Percentiles rank a stretch among this genome's conserved stretches.
Conservation (phyloP, 192 early-diverging fungal species). For the Rhizophlyctis rosea region DNA sequence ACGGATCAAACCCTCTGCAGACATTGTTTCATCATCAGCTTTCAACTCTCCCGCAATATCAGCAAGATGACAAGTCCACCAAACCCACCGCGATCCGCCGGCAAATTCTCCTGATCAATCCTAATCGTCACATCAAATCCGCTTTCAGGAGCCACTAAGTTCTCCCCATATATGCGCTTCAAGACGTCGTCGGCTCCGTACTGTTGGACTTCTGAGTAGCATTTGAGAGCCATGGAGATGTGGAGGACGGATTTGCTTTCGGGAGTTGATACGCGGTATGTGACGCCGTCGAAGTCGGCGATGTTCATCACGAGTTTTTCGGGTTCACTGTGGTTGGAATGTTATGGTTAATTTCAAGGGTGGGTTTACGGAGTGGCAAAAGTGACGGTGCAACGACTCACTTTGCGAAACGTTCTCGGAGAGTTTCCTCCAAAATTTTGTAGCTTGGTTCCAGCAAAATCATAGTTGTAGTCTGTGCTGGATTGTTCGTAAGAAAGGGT, state of each 20-base stretch:
- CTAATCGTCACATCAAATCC: slow-evolving; percentile 78
- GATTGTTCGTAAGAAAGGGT: too few relatives aligned
- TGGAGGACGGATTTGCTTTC: slow-evolving; percentile 45
- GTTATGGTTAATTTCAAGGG: background rate
- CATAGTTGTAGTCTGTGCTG: too few relatives aligned
- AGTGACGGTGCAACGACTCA: slow-evolving; percentile 7
- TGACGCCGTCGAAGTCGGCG: slow-evolving; percentile 97
- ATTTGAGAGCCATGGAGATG: slow-evolving; percentile 82
- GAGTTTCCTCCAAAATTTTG: slow-evolving; percentile 59
- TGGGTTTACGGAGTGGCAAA: background rate
- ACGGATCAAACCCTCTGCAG: slow-evolving; percentile 46
- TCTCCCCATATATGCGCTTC: slow-evolving; percentile 73
- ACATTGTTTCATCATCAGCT: slow-evolving; percentile 5
- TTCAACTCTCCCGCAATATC: background rate
- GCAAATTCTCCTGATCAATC: slow-evolving; percentile 76
- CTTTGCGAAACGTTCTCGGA: slow-evolving; percentile 54
- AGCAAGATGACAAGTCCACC: slow-evolving; percentile 5
- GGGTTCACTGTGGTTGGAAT: slow-evolving; percentile 17
- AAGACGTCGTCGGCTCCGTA: slow-evolving; percentile 88
- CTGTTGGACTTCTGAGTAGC: slow-evolving; percentile 72
- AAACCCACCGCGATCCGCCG: slow-evolving; percentile 65
- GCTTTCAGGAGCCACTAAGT: slow-evolving; percentile 48
- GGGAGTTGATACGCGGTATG: slow-evolving; percentile 76
- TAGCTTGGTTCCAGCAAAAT: slow-evolving; percentile 26
- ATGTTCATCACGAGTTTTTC: slow-evolving; percentile 60